Evolutionary conservation across 2,329 filamentous ascomycete species (phyloP).

Genomic region (Trichoderma sp.): DNA sequence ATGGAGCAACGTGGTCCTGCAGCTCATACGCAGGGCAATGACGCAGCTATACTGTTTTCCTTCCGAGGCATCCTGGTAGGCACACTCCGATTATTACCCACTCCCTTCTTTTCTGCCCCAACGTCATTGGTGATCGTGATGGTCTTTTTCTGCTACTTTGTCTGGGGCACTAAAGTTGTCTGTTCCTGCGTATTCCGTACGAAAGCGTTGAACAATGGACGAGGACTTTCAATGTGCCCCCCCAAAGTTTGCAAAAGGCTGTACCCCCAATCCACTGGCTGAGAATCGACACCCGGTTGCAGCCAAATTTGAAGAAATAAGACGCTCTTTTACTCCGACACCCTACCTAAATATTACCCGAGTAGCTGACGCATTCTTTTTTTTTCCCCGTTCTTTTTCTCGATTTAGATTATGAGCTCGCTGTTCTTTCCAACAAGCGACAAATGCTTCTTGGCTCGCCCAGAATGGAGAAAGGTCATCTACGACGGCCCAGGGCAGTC

Average conservation of each 20-base stretch:
- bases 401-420: constrained; percentile 36
- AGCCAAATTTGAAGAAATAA: neutral
- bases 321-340: neutral
- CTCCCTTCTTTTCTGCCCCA: neutral
- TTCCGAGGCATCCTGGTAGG: constrained; percentile 38
- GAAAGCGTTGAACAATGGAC: neutral
- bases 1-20: constrained; percentile 39
- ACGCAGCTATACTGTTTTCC: constrained; percentile 38
- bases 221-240: neutral
- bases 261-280: neutral
- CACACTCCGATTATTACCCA: constrained; percentile 1
- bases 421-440: constrained; percentile 36
- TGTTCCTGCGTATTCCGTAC: constrained; percentile 1
- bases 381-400: neutral
- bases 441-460: constrained; percentile 37
- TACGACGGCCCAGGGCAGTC: constrained; percentile 27
- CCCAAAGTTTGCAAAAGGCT: neutral
- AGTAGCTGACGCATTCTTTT: neutral
- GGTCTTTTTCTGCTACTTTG: neutral
- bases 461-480: constrained; percentile 38
- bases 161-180: neutral
- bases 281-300: neutral
- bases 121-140: neutral
- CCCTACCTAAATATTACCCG: neutral
- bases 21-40: constrained; percentile 35